Evolutionary conservation across 1,284 basidiomycete species (phyloP), one percentile per base, ranked within the genome.

Genomic region (Trichosporon asahii): DNA sequence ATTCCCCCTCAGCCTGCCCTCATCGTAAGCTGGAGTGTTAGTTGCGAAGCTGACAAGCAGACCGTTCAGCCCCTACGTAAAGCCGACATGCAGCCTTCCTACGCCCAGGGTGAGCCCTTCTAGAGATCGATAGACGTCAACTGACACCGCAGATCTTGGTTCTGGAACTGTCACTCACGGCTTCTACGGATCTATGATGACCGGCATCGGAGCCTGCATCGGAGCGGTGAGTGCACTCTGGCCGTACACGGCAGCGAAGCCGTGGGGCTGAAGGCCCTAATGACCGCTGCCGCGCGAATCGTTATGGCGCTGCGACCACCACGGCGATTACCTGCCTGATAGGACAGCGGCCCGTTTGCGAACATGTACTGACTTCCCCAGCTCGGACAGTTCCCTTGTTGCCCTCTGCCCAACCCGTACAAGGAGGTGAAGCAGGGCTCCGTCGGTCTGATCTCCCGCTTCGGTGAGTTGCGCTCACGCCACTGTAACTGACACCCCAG

Each of bases 401-500:
- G 90, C 85, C 92, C 93, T 8, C 78, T 82, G 68, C 85, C 85
- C 60, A 87, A 87, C 77, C 87, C 87, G 0, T 87, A 82, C 85
- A 79, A 81, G 73, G 73, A 75, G n/a, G 77, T 84, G 68, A 69
- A 73, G 49, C 93, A 95, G 86, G 93, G 92, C 86, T 90, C 91
- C 64, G 94, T 97, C 74, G 72, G 95, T 68, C 87, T 98, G 67
- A 89, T 98, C 77, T 89, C 90, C 65, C 90, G 94, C 68, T 97
- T 97, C 80, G 94, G 95, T 70, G 88, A 95, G 81, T 97, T 96
- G 87, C 95, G 95, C 89, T 6, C 23, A n/a, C 7, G 29, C 3
- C 18, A 31, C 27, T 2, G 14, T n/a, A 2, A 15, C 57, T 61
- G n/a, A 61, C 57, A 2, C 14, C 4, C 7, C 57, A 92, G 57